Percentiles rank a stretch among this genome's conserved stretches.
These are phyloP conservation scores for Meyerozyma carpophila DNA, from an alignment of 1,139 yeast species.

Conservation along the genomic window DNA sequence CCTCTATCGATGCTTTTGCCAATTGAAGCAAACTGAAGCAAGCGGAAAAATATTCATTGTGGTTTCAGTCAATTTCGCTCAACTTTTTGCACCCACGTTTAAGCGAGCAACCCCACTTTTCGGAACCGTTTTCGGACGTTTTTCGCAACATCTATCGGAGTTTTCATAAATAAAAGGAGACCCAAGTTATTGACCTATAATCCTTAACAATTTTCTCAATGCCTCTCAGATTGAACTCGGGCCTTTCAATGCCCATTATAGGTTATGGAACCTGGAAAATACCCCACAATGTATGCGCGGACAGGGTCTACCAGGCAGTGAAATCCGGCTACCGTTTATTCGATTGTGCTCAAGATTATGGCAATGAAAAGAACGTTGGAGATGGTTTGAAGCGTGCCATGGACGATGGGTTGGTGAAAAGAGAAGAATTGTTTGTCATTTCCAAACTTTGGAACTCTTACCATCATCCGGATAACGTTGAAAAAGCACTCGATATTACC, in stretches of 20 bases:
- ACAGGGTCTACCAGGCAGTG: conserved; percentile 60
- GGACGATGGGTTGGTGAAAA: conserved; percentile 58
- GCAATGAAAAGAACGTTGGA: conserved; percentile 72
- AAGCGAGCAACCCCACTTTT: too few relatives aligned
- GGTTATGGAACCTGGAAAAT: conserved; percentile 72
- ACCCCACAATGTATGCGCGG: conserved; percentile 50
- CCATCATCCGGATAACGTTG: conserved; percentile 63
- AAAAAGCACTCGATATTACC: conserved; percentile 55
- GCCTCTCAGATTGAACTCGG: conserved; percentile 52
- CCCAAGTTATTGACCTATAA: too few relatives aligned
- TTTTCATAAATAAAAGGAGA: too few relatives aligned
- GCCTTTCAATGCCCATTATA: conserved; percentile 55
- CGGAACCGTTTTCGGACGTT: too few relatives aligned
- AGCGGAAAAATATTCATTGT: too few relatives aligned
- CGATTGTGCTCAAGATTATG: conserved; percentile 77
- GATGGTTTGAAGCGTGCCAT: conserved; percentile 61
- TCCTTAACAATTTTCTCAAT: conserved; percentile 7
- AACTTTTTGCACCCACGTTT: too few relatives aligned
- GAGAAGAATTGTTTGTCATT: conserved; percentile 71
- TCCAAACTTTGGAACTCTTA: conserved; percentile 78
- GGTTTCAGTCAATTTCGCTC: too few relatives aligned
- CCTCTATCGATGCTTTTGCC: too few relatives aligned
- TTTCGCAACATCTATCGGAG: too few relatives aligned
- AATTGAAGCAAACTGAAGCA: too few relatives aligned
- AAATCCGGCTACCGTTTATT: conserved; percentile 69